A percentile compares a stretch with the other conserved stretches of the same genome.
Conservation (phyloP, 2,329 filamentous ascomycete species). For the Cytospora piceicola region DNA sequence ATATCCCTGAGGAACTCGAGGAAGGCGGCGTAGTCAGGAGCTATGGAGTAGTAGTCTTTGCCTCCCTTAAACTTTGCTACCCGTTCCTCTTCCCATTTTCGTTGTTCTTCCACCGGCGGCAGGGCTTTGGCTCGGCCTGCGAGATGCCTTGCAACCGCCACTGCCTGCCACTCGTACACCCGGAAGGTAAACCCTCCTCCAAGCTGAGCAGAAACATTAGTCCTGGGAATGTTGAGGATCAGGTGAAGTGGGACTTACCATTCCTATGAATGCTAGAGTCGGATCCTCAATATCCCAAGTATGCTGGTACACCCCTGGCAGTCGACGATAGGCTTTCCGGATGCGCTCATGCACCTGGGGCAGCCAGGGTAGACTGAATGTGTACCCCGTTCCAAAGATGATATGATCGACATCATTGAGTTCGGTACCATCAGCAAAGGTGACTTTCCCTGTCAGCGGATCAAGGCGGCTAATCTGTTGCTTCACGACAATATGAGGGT, state of each 20-base stretch:
- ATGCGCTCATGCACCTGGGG: constrained; percentile 51
- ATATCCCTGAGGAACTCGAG: constrained; percentile 46
- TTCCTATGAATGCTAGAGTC: constrained; percentile 41
- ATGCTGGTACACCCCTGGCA: constrained; percentile 44
- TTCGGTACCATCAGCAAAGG: constrained; percentile 56
- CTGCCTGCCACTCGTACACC: constrained; percentile 45
- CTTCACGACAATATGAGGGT: constrained; percentile 51
- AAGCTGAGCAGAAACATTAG: constrained; percentile 32
- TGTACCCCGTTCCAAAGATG: constrained; percentile 64
- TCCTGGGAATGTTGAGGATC: too few species aligned
- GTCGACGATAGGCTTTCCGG: constrained; percentile 39
- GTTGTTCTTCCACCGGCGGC: constrained; percentile 3
- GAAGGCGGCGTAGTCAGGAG: constrained; percentile 43
- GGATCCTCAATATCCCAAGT: constrained; percentile 43
- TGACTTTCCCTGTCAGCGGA: constrained; percentile 43
- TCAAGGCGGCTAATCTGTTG: constrained; percentile 50
- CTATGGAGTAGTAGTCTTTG: constrained; percentile 41
- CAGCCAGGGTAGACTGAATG: constrained; percentile 60
- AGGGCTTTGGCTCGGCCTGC: constrained; percentile 36
- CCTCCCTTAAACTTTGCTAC: constrained; percentile 38
- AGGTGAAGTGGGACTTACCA: constrained; percentile 36
- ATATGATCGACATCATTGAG: constrained; percentile 57
- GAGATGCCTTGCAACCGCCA: constrained; percentile 42
- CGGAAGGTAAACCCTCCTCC: constrained; percentile 44
- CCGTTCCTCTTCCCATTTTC: constrained; percentile 39